Conservation (phyloP, 192 early-diverging fungal species). For the Thamnidium elegans region DNA sequence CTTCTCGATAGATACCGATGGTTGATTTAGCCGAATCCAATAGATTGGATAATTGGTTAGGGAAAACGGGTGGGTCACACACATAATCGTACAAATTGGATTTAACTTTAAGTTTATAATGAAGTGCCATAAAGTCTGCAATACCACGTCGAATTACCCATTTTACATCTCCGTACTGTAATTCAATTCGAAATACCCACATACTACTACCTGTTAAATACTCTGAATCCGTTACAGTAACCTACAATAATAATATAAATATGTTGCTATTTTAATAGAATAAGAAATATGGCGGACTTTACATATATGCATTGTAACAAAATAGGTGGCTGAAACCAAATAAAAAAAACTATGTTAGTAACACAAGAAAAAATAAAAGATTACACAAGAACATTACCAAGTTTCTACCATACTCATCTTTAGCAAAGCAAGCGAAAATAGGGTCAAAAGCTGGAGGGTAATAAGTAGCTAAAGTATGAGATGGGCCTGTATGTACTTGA, state of each 20-base stretch:
- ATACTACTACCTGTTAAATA: slow-evolving; percentile 32
- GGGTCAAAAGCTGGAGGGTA: slow-evolving; percentile 37
- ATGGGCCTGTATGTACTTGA: background rate
- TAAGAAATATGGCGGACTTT: slow-evolving; percentile 5
- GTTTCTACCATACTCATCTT: slow-evolving; percentile 30
- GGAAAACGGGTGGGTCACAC: slow-evolving; percentile 24
- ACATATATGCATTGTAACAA: slow-evolving; percentile 34
- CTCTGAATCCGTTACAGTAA: slow-evolving; percentile 36
- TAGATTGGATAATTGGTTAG: slow-evolving; percentile 25
- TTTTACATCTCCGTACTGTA: slow-evolving; percentile 72
- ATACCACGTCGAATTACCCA: slow-evolving; percentile 68
- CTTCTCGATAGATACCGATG: slow-evolving; percentile 14
- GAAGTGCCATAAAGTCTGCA: slow-evolving; percentile 62
- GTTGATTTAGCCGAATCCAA: slow-evolving; percentile 31
- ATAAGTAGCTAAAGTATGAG: slow-evolving; percentile 22
- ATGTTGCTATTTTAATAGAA: too few relatives aligned
- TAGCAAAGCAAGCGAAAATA: slow-evolving; percentile 26
- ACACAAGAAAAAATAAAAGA: background rate
- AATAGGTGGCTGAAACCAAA: slow-evolving; percentile 35
- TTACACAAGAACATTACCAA: slow-evolving; percentile 21
- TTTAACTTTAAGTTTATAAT: slow-evolving; percentile 57
- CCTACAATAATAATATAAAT: slow-evolving; percentile 25
- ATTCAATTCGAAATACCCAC: slow-evolving; percentile 61
- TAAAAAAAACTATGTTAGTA: background rate
- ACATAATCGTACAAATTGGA: slow-evolving; percentile 32